Percentiles rank a stretch among this genome's conserved stretches.
Conservation (phyloP, 192 early-diverging fungal genomes). For the Powellomyces hirtus region DNA sequence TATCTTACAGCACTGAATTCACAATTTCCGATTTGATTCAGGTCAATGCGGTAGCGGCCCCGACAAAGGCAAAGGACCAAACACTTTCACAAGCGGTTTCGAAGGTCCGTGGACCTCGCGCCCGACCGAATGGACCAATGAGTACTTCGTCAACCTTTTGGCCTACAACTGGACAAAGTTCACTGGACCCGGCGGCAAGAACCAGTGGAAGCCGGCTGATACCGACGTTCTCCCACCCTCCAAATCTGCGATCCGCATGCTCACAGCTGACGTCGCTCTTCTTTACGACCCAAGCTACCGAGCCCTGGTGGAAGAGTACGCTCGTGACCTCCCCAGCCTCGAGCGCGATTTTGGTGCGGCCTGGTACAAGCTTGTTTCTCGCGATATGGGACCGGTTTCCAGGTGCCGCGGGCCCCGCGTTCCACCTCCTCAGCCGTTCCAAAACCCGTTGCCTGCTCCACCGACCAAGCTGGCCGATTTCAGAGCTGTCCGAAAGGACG, state of each 20-base stretch:
- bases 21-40: no score
- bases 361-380: constrained; percentile 39
- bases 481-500: constrained; percentile 1
- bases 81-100: constrained; percentile 59
- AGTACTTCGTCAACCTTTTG: constrained; percentile 64
- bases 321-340: constrained; percentile 38
- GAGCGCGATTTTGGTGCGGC: constrained; percentile 25
- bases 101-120: constrained; percentile 79
- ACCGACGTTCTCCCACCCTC: neutral
- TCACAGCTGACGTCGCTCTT: constrained; percentile 65
- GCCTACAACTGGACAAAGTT: constrained; percentile 25
- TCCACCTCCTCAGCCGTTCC: constrained; percentile 32
- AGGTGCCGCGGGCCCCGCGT: constrained; percentile 27
- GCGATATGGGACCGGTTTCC: constrained; percentile 31
- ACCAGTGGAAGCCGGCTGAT: constrained; percentile 47
- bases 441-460: constrained; percentile 29
- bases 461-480: constrained; percentile 19
- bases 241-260: constrained; percentile 30
- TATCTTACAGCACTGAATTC: no score
- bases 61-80: constrained; percentile 27
- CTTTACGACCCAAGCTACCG: constrained; percentile 56
- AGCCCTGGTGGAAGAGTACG: constrained; percentile 57
- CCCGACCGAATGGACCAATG: constrained; percentile 80
- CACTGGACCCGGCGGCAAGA: constrained; percentile 26
- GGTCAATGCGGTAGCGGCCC: constrained; percentile 28